Evolutionary conservation across 2,329 filamentous ascomycete genomes (phyloP), one percentile per base, ranked within the genome.

Genomic region (Coniochaeta prunicola): DNA sequence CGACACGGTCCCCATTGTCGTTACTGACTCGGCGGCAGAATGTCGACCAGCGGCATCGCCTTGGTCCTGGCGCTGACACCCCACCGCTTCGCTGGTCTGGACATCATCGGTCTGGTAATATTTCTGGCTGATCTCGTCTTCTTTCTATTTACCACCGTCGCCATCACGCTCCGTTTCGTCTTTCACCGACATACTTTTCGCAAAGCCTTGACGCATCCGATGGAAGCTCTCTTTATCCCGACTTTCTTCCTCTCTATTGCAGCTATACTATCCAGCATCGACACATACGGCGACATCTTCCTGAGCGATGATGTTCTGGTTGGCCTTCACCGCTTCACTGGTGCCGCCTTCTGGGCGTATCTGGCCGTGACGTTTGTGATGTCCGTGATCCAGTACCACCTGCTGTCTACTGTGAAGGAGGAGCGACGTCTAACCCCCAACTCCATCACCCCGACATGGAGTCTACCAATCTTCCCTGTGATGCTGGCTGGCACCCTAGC

Each of bases 401-500:
- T 80, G 64, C 71, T 87, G 50, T 86, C 86, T 66, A 75, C 77
- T 36, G 73, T 76, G 59, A 67, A 70, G 60, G 58, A 73, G 73
- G 64, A 75, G 70, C 58, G 81, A 76, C 65, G 75, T 73, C 59
- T 76, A 79, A 57, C 77, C 5, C 58, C 68, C 26, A 59, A 79
- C 57, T 76, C 77, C 61, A 83, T 86, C 76, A 84, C 83, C 66
- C 85, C 84, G 0, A 80, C 80, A 0, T 86, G 84, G 82, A 80
- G 86, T 60, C 73, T 87, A 21, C 83, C 83, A 5, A 80, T 85
- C 59, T 87, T 86, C 68, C 84, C 84, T 8, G 73, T 83, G 65
- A 86, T 87, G 84, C 76, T 87, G 24, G 76, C 78, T 19, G 84
- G 84, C 24, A 86, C 83, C 9, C 75, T 87, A 42, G 84, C 84